Conservation (phyloP, 768 basidiomycete genomes). For the Termitomyces sp. region DNA sequence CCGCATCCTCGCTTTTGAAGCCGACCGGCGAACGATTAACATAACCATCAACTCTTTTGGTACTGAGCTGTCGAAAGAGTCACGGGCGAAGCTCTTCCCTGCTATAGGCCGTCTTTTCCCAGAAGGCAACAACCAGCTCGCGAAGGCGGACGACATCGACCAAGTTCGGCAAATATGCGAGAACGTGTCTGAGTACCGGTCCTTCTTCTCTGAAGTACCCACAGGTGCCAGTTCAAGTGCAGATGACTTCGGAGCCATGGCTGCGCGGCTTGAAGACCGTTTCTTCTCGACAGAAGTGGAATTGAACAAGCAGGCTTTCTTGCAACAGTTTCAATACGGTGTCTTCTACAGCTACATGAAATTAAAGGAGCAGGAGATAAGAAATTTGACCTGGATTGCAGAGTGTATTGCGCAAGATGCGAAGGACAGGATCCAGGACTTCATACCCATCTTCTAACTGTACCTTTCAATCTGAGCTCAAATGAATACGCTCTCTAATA, state of each 20-base stretch:
- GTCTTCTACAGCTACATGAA: conserved; percentile 93
- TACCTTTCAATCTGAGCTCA: conserved; percentile 1
- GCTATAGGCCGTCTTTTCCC: conserved; percentile 92
- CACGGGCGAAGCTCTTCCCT: conserved; percentile 92
- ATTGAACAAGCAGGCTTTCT: conserved; percentile 90
- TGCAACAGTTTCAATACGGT: conserved; percentile 95
- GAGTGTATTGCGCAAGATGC: conserved; percentile 99
- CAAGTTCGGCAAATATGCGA: conserved; percentile 88
- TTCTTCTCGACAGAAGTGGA: conserved; percentile 95
- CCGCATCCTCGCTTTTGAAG: conserved; percentile 90
- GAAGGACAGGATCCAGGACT: conserved; percentile 92
- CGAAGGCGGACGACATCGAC: conserved; percentile 92
- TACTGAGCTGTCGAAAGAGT: conserved; percentile 92
- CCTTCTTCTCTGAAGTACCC: conserved; percentile 68
- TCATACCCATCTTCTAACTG: conserved; percentile 82
- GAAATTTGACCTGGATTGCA: conserved; percentile 90
- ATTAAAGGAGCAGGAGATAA: conserved; percentile 87
- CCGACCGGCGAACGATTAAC: conserved; percentile 94
- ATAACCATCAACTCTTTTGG: conserved; percentile 99
- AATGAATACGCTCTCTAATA: neutral
- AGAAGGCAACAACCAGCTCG: conserved; percentile 91
- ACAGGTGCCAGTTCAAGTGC: conserved; percentile 28
- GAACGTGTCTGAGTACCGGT: conserved; percentile 81
- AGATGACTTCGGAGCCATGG: conserved; percentile 41
- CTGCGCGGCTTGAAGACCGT: conserved; percentile 80